Evolutionary conservation across 2,329 filamentous ascomycete genomes (phyloP), one percentile per base, ranked within the genome.

Genomic region (Aspergillus floridensis): DNA sequence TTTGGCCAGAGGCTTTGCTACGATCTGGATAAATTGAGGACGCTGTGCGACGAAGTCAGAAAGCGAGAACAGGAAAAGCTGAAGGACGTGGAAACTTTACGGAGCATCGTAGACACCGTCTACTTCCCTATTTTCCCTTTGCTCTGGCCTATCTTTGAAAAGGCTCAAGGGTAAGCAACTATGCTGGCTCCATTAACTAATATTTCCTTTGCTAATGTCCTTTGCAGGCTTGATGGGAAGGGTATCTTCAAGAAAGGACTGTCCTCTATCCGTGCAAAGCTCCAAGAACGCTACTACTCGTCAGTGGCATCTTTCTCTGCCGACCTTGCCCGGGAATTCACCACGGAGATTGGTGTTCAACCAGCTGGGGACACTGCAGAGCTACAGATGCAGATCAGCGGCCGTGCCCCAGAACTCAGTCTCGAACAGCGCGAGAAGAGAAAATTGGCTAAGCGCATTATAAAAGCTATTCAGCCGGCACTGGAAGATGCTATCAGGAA

Each of bases 91-190:
- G 86, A 91, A 70, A 80, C 92, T 53, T 85, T 98, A 68, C 86
- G 86, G 66, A 86, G 88, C 61, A 88, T 96, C 69, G 85, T 98
- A 31, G 90, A 98, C 72, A 89, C 86, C 38, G 89, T 96, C 67
- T 99, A 98, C 77, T 97, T 98, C 66, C 95, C 95, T 0, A 86
- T 97, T 14, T 84, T 88, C 58, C 87, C 87, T 67, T 78, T 96
- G 53, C 82, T 99, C 22, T 84, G 83, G 70, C 89, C 91, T 4
- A 88, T 95, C 29, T 80, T 97, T 53, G 88, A 92, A 46, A 92
- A 89, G 76, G 92, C 92, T 10, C 83, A 90, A 70, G 81, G 81
- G 92, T 97, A 84, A 86, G 92, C 86, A 58, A n/a, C 38, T n/a
- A 5, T 4, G 7, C 38, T 19, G 38, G 38, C 16, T 19, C 16